Evolutionary conservation across 768 basidiomycete genomes (phyloP).

Genomic region (Phlebiopsis flavidoalba): DNA sequence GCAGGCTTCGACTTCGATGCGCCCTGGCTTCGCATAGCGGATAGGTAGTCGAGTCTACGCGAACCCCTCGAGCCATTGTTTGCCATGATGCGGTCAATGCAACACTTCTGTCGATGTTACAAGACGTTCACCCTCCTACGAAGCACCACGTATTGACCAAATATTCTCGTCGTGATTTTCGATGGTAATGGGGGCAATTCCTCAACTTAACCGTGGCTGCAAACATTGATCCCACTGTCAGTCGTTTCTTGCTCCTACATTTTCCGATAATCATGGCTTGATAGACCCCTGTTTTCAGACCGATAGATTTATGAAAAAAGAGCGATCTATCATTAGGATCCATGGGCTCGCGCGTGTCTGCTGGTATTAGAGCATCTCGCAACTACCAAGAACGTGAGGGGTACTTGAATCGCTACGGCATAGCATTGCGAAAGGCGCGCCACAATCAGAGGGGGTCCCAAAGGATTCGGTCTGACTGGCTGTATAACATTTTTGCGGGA

Average conservation of each 20-base stretch:
- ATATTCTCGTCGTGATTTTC: constrained; percentile 47
- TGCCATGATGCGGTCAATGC: constrained; percentile 62
- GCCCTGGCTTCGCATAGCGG: constrained; percentile 53
- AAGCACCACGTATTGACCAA: constrained; percentile 58
- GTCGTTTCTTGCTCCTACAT: constrained; percentile 27
- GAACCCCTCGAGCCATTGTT: constrained; percentile 54
- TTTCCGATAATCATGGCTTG: constrained; percentile 31
- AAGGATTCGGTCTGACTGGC: no score
- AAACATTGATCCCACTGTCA: constrained; percentile 58
- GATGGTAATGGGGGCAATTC: constrained; percentile 59
- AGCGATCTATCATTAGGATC: constrained; percentile 49
- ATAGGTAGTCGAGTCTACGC: constrained; percentile 53
- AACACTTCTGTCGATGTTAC: constrained; percentile 61
- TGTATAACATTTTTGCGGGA: constrained; percentile 29
- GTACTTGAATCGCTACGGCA: constrained; percentile 48
- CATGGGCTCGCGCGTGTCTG: constrained; percentile 57
- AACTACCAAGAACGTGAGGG: constrained; percentile 36
- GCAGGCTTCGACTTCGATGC: constrained; percentile 67
- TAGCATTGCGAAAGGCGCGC: constrained; percentile 43
- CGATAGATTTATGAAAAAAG: constrained; percentile 59
- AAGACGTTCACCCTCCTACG: constrained; percentile 60
- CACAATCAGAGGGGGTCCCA: no score
- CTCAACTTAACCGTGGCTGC: constrained; percentile 40
- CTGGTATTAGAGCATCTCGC: constrained; percentile 58
- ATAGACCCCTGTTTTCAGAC: neutral